Base-by-base conservation (phyloP, 169 alveolate genomes). In the Hepatocystis sp. region DNA sequence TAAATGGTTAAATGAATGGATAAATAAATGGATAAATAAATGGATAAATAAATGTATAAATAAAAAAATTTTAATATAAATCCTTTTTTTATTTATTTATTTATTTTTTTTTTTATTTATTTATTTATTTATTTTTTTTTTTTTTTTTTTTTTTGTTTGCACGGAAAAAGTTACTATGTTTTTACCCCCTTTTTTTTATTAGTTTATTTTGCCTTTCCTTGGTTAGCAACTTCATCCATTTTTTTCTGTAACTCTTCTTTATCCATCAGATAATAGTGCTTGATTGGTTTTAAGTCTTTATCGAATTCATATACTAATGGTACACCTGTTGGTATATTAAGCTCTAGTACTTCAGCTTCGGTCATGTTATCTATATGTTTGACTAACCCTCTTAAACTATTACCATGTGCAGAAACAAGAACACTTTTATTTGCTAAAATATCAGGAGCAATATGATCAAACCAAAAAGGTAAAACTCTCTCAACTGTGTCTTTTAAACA, bases 331-430 rank as follows among this genome's bases (percentile, higher is more conserved):
- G 99, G 99, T 39, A 98, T 97, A 91, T 98, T 97, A 34, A 97
- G 90, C 84, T 95, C 97, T 32, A 97, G 91, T 47, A 98, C 95
- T 27, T 96, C 99, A 28, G 95, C 97, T 40, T 97, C 99, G 40
- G 95, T 92, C 95, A 98, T 94, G 53, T 92, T 91, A 88, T 97
- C 99, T 39, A 98, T 89, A 78, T 96, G 96, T 96, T 97, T 97
- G 19, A 98, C 98, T 25, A 98, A 91, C 21, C 98, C 98, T 89
- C 99, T 94, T 36, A 98, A 91, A 23, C 99, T 96, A 93, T 98
- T 98, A n/a, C 99, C 99, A 88, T 98, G 99, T 21, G 99, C 99
- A 58, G 95, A 90, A n/a, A 97, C 97, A 40, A 97, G 90, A 15
- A 97, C 98, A 19, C 94, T 95, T 85, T 97, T 91, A 4, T 99